A percentile compares a stretch with the other conserved stretches of the same genome.
These are phyloP conservation scores for Phytopythium helicoides DNA, from an alignment of 352 stramenopile species.

Conservation along the genomic window DNA sequence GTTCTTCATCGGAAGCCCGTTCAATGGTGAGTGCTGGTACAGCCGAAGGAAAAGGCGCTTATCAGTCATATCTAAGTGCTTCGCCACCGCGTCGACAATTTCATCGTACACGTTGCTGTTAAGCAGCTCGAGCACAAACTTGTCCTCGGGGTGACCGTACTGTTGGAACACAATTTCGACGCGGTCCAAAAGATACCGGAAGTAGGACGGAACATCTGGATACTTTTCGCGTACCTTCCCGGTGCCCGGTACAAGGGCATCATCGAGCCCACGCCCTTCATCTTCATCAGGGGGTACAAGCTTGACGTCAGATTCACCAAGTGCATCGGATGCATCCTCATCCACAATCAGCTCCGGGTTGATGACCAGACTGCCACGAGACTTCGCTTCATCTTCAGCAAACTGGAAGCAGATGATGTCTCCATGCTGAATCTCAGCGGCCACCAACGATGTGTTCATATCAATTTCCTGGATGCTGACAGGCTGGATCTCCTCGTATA, in stretches of 20 bases:
- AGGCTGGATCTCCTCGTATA: conserved; percentile 84
- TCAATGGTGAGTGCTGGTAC: conserved; percentile 79
- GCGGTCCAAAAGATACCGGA: conserved; percentile 80
- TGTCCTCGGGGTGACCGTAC: conserved; percentile 45
- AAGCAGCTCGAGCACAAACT: conserved; percentile 51
- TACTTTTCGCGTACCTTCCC: conserved; percentile 46
- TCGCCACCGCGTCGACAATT: conserved; percentile 58
- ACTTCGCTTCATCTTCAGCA: conserved; percentile 30
- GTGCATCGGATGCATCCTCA: conserved; percentile 10
- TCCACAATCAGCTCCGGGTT: conserved; percentile 16
- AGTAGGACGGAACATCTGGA: conserved; percentile 73
- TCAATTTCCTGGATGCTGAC: conserved; percentile 54
- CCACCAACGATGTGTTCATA: conserved; percentile 36
- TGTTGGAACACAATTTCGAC: conserved; percentile 70
- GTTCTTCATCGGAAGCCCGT: conserved; percentile 54
- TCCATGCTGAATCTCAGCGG: conserved; percentile 71
- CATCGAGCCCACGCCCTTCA: conserved; percentile 14
- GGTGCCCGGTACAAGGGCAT: conserved; percentile 6
- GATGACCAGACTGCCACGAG: conserved; percentile 12
- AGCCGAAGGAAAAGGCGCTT: conserved; percentile 66
- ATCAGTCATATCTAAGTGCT: conserved; percentile 35
- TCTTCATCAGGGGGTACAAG: conserved; percentile 4
- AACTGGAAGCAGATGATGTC: conserved; percentile 86
- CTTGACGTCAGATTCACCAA: conserved; percentile 5
- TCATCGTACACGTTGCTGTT: conserved; percentile 76